Base-by-base conservation (phyloP, 1,284 basidiomycete species). In the Trichosporon inkin region DNA sequence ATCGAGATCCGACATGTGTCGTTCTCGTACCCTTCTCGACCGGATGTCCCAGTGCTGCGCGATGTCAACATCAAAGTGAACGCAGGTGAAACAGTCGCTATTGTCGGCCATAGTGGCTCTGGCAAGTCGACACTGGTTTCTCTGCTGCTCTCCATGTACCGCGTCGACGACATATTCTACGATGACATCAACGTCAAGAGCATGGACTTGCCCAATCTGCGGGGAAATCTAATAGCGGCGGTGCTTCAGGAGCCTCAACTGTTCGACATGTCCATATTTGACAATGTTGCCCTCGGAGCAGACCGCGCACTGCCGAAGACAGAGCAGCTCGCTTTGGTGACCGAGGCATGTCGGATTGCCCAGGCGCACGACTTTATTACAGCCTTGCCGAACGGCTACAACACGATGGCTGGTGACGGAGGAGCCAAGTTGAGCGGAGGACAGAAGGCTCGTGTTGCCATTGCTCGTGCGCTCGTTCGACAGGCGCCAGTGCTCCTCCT, bases 41-140 rank as follows among this genome's bases (percentile, higher is more conserved):
- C 40, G 11, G 40, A 41, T 13, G 40, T 22, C 2, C 20, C 40
- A 3, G 40, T 41, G 2, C 40, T 41, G 8, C 40, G 40, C 10
- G 40, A 41, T 8, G 40, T 41, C 20, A 41, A 22, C 40, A 41
- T 41, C 40, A 41, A 8, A 3, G 40, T 41, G 19, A 41, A 13
- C 8, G 20, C 40, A 19, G 40, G 40, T 6, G 40, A 41, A 13
- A 41, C 40, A 1, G 19, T 41, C 8, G 40, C 40, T 1, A 22
- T 41, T 10, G 40, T 41, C 10, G 40, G 40, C 6, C 40, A 41
- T 10, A 92, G 89, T 69, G 91, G 91, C 14, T 88, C 90, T 62
- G 92, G 91, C 56, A 98, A 98, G 80, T 92, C 89, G 14, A 94
- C 91, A 0, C 83, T 96, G 39, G 91, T 95, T 71, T 87, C 89